Conservation (phyloP, 1,139 yeast species). For the Martiniozyma asiatica region DNA sequence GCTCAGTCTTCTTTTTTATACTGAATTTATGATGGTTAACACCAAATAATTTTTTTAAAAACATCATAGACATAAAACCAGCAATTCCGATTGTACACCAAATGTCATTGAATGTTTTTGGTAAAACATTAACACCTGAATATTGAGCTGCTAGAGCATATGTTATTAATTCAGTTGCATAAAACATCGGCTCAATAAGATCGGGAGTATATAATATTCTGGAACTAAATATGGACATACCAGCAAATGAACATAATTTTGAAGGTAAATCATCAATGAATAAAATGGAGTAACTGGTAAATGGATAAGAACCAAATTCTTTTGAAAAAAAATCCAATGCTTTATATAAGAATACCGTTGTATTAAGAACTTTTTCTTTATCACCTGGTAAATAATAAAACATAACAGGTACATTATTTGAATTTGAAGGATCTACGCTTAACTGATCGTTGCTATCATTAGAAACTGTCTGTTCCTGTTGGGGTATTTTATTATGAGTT, state of each 20-base stretch:
- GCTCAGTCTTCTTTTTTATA: slow-evolving; percentile 52
- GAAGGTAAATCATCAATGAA: slow-evolving; percentile 54
- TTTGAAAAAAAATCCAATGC: slow-evolving; percentile 77
- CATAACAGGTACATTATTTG: slow-evolving; percentile 37
- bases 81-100: slow-evolving; percentile 91
- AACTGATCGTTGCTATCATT: slow-evolving; percentile 5
- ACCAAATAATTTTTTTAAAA: slow-evolving; percentile 65
- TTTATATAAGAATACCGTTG: slow-evolving; percentile 63
- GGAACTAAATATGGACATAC: slow-evolving; percentile 57
- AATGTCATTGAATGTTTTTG: slow-evolving; percentile 67
- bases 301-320: slow-evolving; percentile 91
- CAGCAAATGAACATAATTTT: slow-evolving; percentile 58
- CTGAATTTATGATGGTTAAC: slow-evolving; percentile 67
- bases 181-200: slow-evolving; percentile 68
- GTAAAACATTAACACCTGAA: slow-evolving; percentile 88
- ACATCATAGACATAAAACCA: slow-evolving; percentile 69
- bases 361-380: slow-evolving; percentile 50
- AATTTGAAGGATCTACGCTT: slow-evolving; percentile 17
- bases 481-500: slow-evolving; percentile 6
- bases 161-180: slow-evolving; percentile 56
- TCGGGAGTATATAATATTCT: slow-evolving; percentile 63
- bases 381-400: slow-evolving; percentile 49
- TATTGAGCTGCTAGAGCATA: slow-evolving; percentile 77
- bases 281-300: slow-evolving; percentile 65
- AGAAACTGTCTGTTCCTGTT: slow-evolving; percentile 20